Base-by-base conservation (phyloP, 2,329 filamentous ascomycete species). In the Dothideomycetidae sp. region DNA sequence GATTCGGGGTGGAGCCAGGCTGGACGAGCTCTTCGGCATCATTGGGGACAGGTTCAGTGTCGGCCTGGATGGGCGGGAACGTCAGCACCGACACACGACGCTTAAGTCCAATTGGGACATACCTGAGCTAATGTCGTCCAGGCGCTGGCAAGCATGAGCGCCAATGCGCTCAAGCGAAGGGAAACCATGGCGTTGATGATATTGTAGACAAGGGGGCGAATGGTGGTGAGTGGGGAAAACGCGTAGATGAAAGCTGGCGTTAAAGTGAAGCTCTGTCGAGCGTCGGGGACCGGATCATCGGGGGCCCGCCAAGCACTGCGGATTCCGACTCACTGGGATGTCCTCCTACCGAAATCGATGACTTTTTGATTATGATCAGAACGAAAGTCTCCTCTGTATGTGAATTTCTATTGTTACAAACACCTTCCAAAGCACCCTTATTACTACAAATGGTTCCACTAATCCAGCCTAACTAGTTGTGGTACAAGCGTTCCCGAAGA, bases 11-110 rank as follows among this genome's bases (percentile, higher is more conserved):
- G 66, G 41, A 36, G 19, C 36, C 29, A 12, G 44, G 40, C 47
- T 70, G 68, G 50, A 78, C 62, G 38, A 76, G 71, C 57, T 81
- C 75, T 45, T 75, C 73, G 51, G 80, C 40, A 34, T 54, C 50
- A 41, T 60, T 55, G 18, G 36, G 36, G 14, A 38, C 31, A 9
- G 36, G 7, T n/a, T 26, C n/a, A 26, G 21, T 19, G 13, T 38
- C 36, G 29, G 36, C 36, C 36, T 38, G 32, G 21, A n/a, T 15
- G 15, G 21, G 18, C 5, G 26, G 9, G 28, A 30, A 9, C 31
- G 38, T 15, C 29, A 23, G 15, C 9, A 13, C 23, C 17, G 12
- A 26, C 26, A 3, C 7, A 4, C n/a, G 18, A 15, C 5, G 10
- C 33, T 5, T n/a, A 26, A 26, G 23, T 31, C 35, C n/a, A 37